Conservation (phyloP, 208 protist species). For the Crithidia fasciculata region DNA sequence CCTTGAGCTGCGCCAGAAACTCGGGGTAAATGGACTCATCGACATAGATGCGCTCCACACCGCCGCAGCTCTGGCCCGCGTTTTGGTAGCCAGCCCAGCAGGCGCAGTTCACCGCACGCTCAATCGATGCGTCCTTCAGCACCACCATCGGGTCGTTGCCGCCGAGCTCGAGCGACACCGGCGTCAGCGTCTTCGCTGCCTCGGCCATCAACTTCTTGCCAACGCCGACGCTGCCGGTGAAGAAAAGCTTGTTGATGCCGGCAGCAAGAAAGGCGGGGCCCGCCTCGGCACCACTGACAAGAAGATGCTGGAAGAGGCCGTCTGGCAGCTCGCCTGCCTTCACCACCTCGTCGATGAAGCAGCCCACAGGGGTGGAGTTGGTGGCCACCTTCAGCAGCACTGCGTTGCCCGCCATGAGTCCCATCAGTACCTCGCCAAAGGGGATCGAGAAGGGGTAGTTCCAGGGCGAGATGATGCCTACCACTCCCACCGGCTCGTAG, state of each 20-base stretch:
- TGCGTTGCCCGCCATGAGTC: conserved; percentile 83
- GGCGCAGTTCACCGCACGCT: conserved; percentile 83
- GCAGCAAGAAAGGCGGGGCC: conserved; percentile 48
- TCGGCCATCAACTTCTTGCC: conserved; percentile 79
- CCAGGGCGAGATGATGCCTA: conserved; percentile 90
- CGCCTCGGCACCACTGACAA: conserved; percentile 46
- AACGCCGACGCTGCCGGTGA: conserved; percentile 84
- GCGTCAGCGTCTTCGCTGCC: conserved; percentile 78
- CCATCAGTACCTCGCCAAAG: conserved; percentile 86
- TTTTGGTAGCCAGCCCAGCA: conserved; percentile 86
- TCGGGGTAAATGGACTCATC: conserved; percentile 67
- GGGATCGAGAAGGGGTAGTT: conserved; percentile 90
- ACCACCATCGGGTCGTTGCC: conserved; percentile 89
- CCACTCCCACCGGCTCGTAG: conserved; percentile 83
- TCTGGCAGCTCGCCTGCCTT: conserved; percentile 54
- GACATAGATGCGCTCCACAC: conserved; percentile 82
- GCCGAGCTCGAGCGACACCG: conserved; percentile 83
- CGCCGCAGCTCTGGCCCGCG: conserved; percentile 82
- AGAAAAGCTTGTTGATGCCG: conserved; percentile 83
- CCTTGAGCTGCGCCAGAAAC: conserved; percentile 66
- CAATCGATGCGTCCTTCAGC: conserved; percentile 72
- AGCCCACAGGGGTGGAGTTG: conserved; percentile 56
- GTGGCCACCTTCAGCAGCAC: conserved; percentile 80
- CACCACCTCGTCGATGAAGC: conserved; percentile 76
- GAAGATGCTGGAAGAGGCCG: conserved; percentile 71